Percentiles rank a stretch among this genome's conserved stretches.
Evolutionary conservation across 2,329 filamentous ascomycete species (phyloP).

Genomic region (Colletotrichum chrysophilum): DNA sequence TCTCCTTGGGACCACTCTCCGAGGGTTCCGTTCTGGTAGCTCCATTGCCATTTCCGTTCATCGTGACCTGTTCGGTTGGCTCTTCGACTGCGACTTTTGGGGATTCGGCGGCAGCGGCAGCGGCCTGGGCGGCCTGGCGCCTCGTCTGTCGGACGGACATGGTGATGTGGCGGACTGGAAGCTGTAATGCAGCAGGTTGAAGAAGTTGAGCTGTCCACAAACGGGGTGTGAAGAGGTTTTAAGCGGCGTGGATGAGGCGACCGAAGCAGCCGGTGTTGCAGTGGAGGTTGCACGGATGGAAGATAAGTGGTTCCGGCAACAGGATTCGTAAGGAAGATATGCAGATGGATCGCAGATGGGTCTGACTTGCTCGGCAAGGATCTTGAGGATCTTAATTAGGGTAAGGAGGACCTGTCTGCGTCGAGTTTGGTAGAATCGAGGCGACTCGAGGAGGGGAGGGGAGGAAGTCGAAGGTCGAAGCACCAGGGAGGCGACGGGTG

Average conservation of each 20-base stretch:
- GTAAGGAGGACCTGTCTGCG: not conserved
- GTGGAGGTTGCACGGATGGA: constrained; percentile 20
- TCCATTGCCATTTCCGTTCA: constrained; percentile 53
- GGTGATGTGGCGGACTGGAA: constrained; percentile 8
- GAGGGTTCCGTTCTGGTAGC: constrained; percentile 37
- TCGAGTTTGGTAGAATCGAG: not conserved
- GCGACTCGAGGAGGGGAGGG: not conserved
- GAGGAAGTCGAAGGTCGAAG: not conserved
- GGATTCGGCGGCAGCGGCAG: constrained; percentile 1
- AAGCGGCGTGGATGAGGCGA: constrained; percentile 2
- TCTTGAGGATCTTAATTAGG: not conserved
- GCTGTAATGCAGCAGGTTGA: not conserved
- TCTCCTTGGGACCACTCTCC: constrained; percentile 59
- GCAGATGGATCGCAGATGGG: not conserved
- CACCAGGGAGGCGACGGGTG: not conserved
- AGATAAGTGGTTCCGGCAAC: constrained; percentile 15
- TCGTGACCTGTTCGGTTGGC: constrained; percentile 22
- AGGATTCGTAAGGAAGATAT: not conserved
- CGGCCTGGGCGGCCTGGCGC: constrained; percentile 40
- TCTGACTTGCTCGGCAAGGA: not conserved
- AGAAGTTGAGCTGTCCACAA: not conserved
- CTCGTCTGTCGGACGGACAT: constrained; percentile 47
- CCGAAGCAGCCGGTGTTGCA: constrained; percentile 18
- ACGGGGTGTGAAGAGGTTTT: constrained; percentile 19
- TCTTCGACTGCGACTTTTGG: not conserved